A percentile compares a stretch with the other conserved stretches of the same genome.
phyloP scores from a whole-genome alignment of 108 stramenopile genomes.

The Pseudonitzschia delicatissima region DNA sequence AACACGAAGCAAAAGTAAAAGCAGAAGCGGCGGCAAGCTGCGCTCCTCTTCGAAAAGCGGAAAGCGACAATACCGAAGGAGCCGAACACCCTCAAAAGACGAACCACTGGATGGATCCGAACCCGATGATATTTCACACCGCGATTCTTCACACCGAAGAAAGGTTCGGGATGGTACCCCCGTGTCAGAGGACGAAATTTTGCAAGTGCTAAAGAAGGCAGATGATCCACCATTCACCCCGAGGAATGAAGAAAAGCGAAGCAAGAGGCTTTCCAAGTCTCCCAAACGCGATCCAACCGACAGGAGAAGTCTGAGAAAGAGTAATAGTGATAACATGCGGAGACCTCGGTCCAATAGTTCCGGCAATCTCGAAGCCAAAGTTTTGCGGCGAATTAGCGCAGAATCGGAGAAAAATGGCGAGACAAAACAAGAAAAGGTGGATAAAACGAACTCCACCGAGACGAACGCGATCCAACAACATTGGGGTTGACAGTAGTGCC shows the following conservation, averaged over 20 bases:
- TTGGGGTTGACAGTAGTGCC: not conserved
- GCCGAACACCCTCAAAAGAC: too few relatives aligned
- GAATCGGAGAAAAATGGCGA: not conserved
- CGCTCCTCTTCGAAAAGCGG: not conserved
- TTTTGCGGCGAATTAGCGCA: too few relatives aligned
- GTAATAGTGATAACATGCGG: too few relatives aligned
- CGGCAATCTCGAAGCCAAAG: not conserved
- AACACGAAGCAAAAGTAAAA: not conserved
- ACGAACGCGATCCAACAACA: not conserved
- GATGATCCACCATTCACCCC: not conserved
- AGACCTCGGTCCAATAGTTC: not conserved
- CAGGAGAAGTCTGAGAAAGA: not conserved
- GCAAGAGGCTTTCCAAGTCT: not conserved
- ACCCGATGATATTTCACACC: too few relatives aligned
- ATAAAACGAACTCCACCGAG: not conserved
- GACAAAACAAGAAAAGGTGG: not conserved
- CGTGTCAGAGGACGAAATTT: conserved; percentile 10
- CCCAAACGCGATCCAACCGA: too few relatives aligned
- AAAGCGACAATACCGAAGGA: too few relatives aligned
- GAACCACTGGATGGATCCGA: too few relatives aligned
- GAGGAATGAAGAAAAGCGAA: not conserved
- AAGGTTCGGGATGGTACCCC: not conserved
- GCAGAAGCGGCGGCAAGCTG: not conserved
- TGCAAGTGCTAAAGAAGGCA: not conserved
- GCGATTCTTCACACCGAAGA: not conserved